Base-by-base conservation (phyloP, 768 basidiomycete genomes). In the Crucibulum laeve region DNA sequence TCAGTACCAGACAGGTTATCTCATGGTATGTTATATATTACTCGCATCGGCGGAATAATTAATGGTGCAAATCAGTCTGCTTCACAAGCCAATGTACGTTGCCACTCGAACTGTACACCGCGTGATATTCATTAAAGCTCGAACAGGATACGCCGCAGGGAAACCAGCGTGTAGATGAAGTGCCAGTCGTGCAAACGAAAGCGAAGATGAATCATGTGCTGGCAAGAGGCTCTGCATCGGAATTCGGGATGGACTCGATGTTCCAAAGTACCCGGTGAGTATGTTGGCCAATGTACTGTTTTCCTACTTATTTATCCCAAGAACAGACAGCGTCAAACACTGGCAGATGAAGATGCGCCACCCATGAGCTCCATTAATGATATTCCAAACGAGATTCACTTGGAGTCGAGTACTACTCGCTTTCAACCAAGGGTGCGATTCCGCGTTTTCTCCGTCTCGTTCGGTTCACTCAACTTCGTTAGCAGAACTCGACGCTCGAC, bases 161-260 rank as follows among this genome's bases (percentile, higher is more conserved):
- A 25, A 75, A 69, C 44, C 81, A 82, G 56, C 77, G 84, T 22
- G 69, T 76, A 11, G 87, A 89, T 47, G 87, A 91, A 46, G 71
- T 78, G 34, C 87, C 87, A 3, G 69, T 86, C 10, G 80, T 91
- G 13, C 81, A 77, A 47, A 88, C 87, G 1, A 90, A 90, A 57
- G 87, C 87, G 18, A 87, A 90, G 57, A 74, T 88, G 67, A 89
- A 83, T 57, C 76, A 82, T 45, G 75, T 76, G 4, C 68, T 87
- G 14, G 72, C 83, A 15, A 73, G 83, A 43, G 76, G 80, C 10
- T 69, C 80, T 17, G 71, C 80, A 1, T 74, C 80, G 14, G 84
- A 87, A 47, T 89, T 88, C 64, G 88, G 88, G 2, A 80, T 85
- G 67, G 86, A 87, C 48, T 87, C 87, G 17, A 87, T 90, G 87